Evolutionary conservation across 1,284 basidiomycete species (phyloP), one percentile per base, ranked within the genome.

Genomic region (Boletellus deceptivus): DNA sequence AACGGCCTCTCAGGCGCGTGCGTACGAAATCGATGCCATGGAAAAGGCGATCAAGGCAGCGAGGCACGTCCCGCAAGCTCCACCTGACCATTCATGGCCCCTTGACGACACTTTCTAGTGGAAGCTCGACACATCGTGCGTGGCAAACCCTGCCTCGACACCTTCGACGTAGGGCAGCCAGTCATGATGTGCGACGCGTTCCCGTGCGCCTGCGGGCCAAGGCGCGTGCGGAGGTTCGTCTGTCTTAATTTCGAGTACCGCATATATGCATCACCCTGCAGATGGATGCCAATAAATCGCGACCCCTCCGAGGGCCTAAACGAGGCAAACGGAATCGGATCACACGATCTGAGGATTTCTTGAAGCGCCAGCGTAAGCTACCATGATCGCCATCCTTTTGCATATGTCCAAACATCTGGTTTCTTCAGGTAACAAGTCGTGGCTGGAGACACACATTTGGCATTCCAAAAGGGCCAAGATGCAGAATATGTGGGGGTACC

Each of bases 371-470:
- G 68, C 67, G 90, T 91, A 54, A 58, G 79, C 67, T 16, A 24
- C 7, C 1, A 42, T 25, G 3, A 2, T 6, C 17, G 6, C 17
- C 29, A 6, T 16, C 22, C 16, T 22, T n/a, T 44, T n/a, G 22
- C 1, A 4, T 34, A 39, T 25, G 20, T n/a, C 4, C 11, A 4
- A 9, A 16, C 6, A 38, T 34, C 22, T 2, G 43, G 20, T 31
- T 40, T 20, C 8, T 52, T 29, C 29, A 93, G 91, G 74, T 24
- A 77, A 90, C 57, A 96, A 96, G 67, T 73, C 76, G 9, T 97
- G 94, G 94, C 79, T 98, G 0, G 91, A 93, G 63, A 94, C 93
- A 4, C 94, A 97, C 66, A 69, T 96, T 22, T 97, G 92, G 89
- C 94, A 97, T 62, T 88, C 93, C 1, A 97, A 96, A 69, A 81